Conservation (phyloP, 192 early-diverging fungal species). For the Bifiguratus adelaidae region DNA sequence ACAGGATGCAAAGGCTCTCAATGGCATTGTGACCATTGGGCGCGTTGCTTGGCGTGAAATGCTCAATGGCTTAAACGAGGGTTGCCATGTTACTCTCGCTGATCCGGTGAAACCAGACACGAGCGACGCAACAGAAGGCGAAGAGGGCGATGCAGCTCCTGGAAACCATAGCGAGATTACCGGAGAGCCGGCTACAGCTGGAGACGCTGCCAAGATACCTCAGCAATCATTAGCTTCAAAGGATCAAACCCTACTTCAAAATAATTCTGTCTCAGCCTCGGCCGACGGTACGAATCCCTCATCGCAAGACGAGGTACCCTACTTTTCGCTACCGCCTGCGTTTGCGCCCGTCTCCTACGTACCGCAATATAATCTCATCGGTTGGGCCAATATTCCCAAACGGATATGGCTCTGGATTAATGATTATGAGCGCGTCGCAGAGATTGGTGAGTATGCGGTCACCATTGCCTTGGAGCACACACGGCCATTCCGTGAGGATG, state of each 20-base stretch:
- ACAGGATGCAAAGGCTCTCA: background rate
- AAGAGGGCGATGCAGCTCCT: background rate
- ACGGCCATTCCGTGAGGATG: constrained; percentile 7
- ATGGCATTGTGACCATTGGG: constrained; percentile 24
- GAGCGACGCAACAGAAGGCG: background rate
- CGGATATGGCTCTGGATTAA: constrained; percentile 23
- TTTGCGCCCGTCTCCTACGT: constrained; percentile 22
- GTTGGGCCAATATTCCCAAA: constrained; percentile 28
- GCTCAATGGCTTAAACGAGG: constrained; percentile 20
- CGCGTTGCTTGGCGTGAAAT: constrained; percentile 24
- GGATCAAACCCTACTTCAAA: too few species aligned
- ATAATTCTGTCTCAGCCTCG: background rate
- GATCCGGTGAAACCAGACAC: constrained; percentile 3
- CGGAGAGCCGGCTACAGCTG: background rate
- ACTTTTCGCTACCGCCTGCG: constrained; percentile 15
- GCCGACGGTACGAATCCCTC: background rate
- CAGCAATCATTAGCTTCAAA: too few species aligned
- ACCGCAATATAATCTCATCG: constrained; percentile 28
- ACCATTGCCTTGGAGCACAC: constrained; percentile 18
- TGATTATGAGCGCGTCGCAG: constrained; percentile 22
- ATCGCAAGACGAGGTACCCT: constrained; percentile 1
- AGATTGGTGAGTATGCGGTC: constrained; percentile 22
- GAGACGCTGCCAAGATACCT: background rate
- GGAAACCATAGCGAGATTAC: background rate
- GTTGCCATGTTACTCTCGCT: constrained; percentile 9